These are phyloP conservation scores for Rhizophora mangle DNA, from an alignment of 345 rosid species.

Conservation along the genomic window DNA sequence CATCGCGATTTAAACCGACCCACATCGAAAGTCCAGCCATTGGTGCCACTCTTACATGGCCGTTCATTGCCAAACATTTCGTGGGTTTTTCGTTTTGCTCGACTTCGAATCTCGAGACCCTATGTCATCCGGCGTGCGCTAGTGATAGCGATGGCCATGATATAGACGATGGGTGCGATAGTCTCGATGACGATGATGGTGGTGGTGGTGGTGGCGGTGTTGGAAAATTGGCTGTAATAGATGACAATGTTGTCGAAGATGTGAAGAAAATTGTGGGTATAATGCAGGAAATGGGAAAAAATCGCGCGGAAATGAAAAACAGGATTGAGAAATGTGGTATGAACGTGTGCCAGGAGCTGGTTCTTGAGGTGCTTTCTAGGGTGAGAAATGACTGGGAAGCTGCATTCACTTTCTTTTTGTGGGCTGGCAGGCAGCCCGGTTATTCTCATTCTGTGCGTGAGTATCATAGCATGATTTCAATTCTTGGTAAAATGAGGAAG, in stretches of 20 bases:
- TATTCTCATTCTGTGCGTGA: conserved; percentile 58
- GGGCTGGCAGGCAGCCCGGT: conserved; percentile 69
- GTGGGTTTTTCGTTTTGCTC: conserved; percentile 22
- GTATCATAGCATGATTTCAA: conserved; percentile 73
- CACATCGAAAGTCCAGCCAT: conserved; percentile 9
- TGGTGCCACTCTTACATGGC: conserved; percentile 2
- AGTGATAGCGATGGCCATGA: not conserved
- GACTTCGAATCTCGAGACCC: conserved; percentile 25
- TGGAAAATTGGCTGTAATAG: conserved; percentile 11
- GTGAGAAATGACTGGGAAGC: conserved; percentile 83
- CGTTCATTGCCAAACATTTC: conserved; percentile 11
- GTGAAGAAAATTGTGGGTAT: conserved; percentile 41
- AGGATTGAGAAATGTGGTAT: conserved; percentile 59
- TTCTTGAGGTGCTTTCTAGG: conserved; percentile 66
- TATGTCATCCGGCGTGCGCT: not conserved
- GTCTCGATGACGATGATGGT: conserved; percentile 23
- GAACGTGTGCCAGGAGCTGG: conserved; percentile 51
- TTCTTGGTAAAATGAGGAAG: conserved; percentile 83
- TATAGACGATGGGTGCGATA: conserved; percentile 11
- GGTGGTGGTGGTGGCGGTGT: conserved; percentile 23
- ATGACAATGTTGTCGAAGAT: conserved; percentile 35
- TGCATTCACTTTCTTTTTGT: conserved; percentile 77
- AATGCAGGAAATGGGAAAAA: conserved; percentile 33
- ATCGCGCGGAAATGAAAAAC: conserved; percentile 40
- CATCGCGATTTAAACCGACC: conserved; percentile 1